Base-by-base conservation (phyloP, 2,329 filamentous ascomycete genomes). In the Ophiostoma australiae region DNA sequence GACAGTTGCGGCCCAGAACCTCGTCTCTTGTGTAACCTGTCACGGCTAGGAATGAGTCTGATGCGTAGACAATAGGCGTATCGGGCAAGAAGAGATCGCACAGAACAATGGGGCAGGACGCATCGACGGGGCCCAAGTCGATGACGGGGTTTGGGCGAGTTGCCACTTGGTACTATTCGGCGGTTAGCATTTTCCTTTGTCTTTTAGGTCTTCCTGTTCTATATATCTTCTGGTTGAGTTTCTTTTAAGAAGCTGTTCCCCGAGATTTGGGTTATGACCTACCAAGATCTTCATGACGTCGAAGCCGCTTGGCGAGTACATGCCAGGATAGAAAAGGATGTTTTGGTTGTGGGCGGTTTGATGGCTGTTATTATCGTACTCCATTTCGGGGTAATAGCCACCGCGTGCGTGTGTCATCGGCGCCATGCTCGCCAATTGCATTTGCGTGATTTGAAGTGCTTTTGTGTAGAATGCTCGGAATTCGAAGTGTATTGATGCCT, bases 101-200 rank as follows among this genome's bases (percentile, higher is more conserved):
- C 58, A 97, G 85, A 23, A 94, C 86, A 74, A 97, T 89, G 2
- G 93, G 90, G 77, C 92, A 95, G 1, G 92, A 95, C 74, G 92
- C 84, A 79, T 97, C 93, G 44, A 97, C 89, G 0, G 91, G 86
- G 7, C 93, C 93, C 61, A 97, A 89, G 68, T 93, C 86, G 75
- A 97, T 89, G 75, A 90, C 85, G 0, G 92, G 91, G 72, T 92
- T 89, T 20, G 89, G 87, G 71, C 92, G 85, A 23, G 85, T 86
- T 48, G 89, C 87, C 33, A 96, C 88, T 68, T 89, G 63, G 20
- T 69, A 72, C 73, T 74, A 15, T 31, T 3, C 1, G 27, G 3
- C 27, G 7, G 67, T 31, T 31, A 44, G 55, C 8, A 5, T 44
- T 37, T n/a, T 17, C 3, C 2, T 5, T 52, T 8, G 13, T 65